Base-by-base conservation (phyloP, 2,329 filamentous ascomycete species). In the Aspergillus fijiensis region DNA sequence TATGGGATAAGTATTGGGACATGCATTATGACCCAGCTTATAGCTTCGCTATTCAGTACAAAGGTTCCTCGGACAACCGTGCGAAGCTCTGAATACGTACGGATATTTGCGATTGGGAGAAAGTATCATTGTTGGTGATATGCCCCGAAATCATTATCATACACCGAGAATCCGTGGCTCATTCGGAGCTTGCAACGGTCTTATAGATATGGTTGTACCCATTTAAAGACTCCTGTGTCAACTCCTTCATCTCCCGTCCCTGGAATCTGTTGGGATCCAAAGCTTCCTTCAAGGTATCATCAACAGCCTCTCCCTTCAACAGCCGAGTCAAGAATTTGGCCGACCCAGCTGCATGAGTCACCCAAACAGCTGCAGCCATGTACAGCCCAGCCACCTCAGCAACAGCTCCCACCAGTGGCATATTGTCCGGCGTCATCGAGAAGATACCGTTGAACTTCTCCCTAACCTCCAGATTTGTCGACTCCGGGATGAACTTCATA, bases 1-100 rank as follows among this genome's bases (percentile, higher is more conserved):
- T 84, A 23, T 83, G 81, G 81, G 80, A 83, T 69, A 67, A 63
- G 1, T 83, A 84, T 64, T 84, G 81, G 81, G 73, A 66, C 1
- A 75, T 82, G 71, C 81, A 83, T 64, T 79, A 74, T 42, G 55
- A 57, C n/a, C n/a, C 42, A 3, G 29, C 42, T 25, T 55, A 55
- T 48, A 55, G 42, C n/a, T 55, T 49, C 6, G 53, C 27, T 14
- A 12, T 55, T n/a, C 5, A 10, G 2, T 48, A 49, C 31, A 31
- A 49, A 9, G 42, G 33, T 2, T 45, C 11, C 5, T 6, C n/a
- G 16, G 23, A 10, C 11, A 23, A 9, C 14, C 19, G 25, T 19
- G 53, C 42, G 7, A 55, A 49, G 27, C 45, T 49, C 7, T 55
- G 19, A 48, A 19, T 3, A 23, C 21, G 3, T 19, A 45, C 39